A percentile compares a stretch with the other conserved stretches of the same genome.
These are phyloP conservation scores for Marasmius fiardii DNA, from an alignment of 1,284 basidiomycete species.

Conservation along the genomic window DNA sequence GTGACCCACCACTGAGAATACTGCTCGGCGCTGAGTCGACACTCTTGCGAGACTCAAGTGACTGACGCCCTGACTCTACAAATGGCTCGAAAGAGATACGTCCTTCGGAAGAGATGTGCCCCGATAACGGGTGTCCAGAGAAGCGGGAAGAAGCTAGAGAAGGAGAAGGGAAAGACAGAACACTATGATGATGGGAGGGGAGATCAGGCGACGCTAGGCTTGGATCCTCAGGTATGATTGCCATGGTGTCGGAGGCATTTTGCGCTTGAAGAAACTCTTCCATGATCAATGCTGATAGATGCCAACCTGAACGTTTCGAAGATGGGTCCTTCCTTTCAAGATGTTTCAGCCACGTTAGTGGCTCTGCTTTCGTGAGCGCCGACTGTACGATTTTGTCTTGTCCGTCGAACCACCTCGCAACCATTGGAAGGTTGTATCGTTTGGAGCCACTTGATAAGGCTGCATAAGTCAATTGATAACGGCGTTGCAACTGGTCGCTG, in stretches of 20 bases:
- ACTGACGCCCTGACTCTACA: slow-evolving; percentile 33
- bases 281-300: slow-evolving; percentile 62
- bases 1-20: slow-evolving; percentile 32
- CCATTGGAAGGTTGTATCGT: slow-evolving; percentile 42
- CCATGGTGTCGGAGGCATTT: slow-evolving; percentile 36
- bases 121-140: slow-evolving; percentile 38
- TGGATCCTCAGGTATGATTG: slow-evolving; percentile 40
- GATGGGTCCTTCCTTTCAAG: slow-evolving; percentile 40
- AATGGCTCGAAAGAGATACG: slow-evolving; percentile 47
- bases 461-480: slow-evolving; percentile 53
- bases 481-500: slow-evolving; percentile 59
- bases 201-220: slow-evolving; percentile 22
- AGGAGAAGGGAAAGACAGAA: slow-evolving; percentile 14
- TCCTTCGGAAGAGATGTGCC: slow-evolving; percentile 42
- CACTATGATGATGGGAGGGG: slow-evolving; percentile 26
- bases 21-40: slow-evolving; percentile 42
- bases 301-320: slow-evolving; percentile 46
- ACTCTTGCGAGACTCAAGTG: slow-evolving; percentile 42
- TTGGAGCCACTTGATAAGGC: slow-evolving; percentile 28
- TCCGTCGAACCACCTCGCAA: slow-evolving; percentile 55
- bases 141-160: slow-evolving; percentile 30
- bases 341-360: slow-evolving; percentile 70
- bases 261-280: slow-evolving; percentile 56
- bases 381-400: slow-evolving; percentile 42
- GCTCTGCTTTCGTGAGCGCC: slow-evolving; percentile 58